phyloP scores from a whole-genome alignment of 192 early-diverging fungal species.

The Ramicandelaber brevisporus region DNA sequence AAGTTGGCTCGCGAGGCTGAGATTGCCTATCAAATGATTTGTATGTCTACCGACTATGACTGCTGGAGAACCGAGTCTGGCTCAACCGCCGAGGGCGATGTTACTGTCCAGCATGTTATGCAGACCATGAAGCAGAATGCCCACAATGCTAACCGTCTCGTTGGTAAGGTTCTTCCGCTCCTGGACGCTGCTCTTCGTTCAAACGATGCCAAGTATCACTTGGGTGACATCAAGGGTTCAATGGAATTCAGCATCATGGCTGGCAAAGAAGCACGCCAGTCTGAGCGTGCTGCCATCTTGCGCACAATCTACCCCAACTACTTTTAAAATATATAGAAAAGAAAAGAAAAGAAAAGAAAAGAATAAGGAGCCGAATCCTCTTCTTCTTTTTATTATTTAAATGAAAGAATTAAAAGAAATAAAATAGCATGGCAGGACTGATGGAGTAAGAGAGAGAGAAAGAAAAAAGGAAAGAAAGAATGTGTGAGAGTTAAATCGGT shows the following conservation, averaged over 20 bases:
- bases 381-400: not conserved
- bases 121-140: constrained; percentile 67
- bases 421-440: not conserved
- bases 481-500: too few species aligned
- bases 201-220: constrained; percentile 19
- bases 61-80: too few species aligned
- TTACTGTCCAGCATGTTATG: constrained; percentile 68
- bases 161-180: constrained; percentile 50
- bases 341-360: not conserved
- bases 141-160: constrained; percentile 53
- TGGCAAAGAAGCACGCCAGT: constrained; percentile 35
- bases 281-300: constrained; percentile 46
- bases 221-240: constrained; percentile 41
- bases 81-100: constrained; percentile 50
- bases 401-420: not conserved
- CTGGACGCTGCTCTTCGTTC: constrained; percentile 30
- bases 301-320: constrained; percentile 65
- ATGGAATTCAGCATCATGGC: constrained; percentile 77
- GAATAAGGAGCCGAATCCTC: not conserved
- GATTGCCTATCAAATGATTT: constrained; percentile 94
- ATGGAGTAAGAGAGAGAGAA: constrained; percentile 1
- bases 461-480: not conserved
- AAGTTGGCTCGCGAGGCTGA: constrained; percentile 96
- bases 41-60: constrained; percentile 99
- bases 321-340: constrained; percentile 11